phyloP scores from a whole-genome alignment of 2,329 filamentous ascomycete species.

The Arthroderma sp. region DNA sequence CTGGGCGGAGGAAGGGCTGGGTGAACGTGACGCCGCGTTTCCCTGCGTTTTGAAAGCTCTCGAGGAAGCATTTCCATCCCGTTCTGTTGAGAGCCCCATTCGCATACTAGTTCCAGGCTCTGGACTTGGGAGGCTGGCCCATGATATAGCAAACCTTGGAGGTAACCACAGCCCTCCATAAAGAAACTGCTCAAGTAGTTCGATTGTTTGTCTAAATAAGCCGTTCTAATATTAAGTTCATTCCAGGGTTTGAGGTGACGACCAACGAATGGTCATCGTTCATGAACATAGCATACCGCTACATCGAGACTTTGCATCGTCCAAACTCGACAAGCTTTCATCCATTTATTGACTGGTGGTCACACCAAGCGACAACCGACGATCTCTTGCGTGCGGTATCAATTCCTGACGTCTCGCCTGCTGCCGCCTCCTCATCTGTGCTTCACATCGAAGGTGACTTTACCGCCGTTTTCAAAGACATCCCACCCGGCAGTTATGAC shows the following conservation, averaged over 20 bases:
- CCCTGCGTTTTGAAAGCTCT: conserved; percentile 21
- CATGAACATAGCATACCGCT: conserved; percentile 44
- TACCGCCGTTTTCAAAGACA: conserved; percentile 26
- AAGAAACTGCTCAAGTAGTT: no score
- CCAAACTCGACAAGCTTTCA: conserved; percentile 24
- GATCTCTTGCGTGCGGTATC: conserved; percentile 36
- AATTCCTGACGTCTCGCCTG: conserved; percentile 32
- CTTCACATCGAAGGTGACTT: conserved; percentile 46
- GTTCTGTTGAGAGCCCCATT: conserved; percentile 11
- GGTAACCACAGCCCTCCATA: conserved; percentile 14
- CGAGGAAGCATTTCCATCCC: conserved; percentile 4
- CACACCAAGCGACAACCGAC: conserved; percentile 38
- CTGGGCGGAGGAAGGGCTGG: conserved; percentile 38
- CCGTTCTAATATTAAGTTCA: neutral
- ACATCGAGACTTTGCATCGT: conserved; percentile 25
- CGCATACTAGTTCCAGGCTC: conserved; percentile 40
- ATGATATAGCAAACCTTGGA: conserved; percentile 36
- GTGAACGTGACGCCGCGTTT: conserved; percentile 33
- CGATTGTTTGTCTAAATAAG: neutral
- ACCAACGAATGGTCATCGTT: conserved; percentile 47
- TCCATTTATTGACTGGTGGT: conserved; percentile 45
- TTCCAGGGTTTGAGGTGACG: conserved; percentile 37
- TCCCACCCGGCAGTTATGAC: conserved; percentile 27
- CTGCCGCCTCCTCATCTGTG: conserved; percentile 22
- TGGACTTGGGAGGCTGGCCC: conserved; percentile 40